Evolutionary conservation across 331 rosid species (phyloP).

Genomic region (Cydonia oblonga): DNA sequence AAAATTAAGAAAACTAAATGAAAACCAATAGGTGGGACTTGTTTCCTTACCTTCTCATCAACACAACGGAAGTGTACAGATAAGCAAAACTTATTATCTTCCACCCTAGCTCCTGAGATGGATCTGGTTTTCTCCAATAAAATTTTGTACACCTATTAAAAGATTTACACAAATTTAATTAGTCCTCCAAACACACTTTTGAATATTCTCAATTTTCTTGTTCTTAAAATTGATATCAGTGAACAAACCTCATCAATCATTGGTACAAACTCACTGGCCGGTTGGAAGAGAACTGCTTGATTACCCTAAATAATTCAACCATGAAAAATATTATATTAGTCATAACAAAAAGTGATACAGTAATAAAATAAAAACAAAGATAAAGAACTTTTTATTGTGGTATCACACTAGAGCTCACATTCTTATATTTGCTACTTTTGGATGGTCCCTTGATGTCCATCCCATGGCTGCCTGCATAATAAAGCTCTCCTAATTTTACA

Average conservation of each 20-base stretch:
- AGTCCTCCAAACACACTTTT: background rate
- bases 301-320: slow-evolving; percentile 44
- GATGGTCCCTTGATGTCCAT: slow-evolving; percentile 95
- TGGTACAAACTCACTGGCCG: slow-evolving; percentile 76
- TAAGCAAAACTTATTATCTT: slow-evolving; percentile 77
- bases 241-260: slow-evolving; percentile 73
- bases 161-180: background rate
- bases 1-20: background rate
- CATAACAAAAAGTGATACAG: background rate
- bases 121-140: slow-evolving; percentile 55
- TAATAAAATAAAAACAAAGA: background rate
- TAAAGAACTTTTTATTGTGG: background rate
- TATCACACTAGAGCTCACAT: slow-evolving; percentile 29
- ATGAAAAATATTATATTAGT: no score
- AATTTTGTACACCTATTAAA: slow-evolving; percentile 49
- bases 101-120: slow-evolving; percentile 76
- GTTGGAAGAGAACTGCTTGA: slow-evolving; percentile 50
- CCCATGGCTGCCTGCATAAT: slow-evolving; percentile 95
- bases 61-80: slow-evolving; percentile 95
- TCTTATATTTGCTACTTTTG: slow-evolving; percentile 28
- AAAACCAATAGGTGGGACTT: background rate
- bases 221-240: background rate
- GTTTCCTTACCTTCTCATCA: slow-evolving; percentile 61
- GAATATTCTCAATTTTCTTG: background rate
- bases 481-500: slow-evolving; percentile 61